Evolutionary conservation across 2,329 filamentous ascomycete species (phyloP), one percentile per base, ranked within the genome.

Genomic region (Myriosclerotinia curreyana): DNA sequence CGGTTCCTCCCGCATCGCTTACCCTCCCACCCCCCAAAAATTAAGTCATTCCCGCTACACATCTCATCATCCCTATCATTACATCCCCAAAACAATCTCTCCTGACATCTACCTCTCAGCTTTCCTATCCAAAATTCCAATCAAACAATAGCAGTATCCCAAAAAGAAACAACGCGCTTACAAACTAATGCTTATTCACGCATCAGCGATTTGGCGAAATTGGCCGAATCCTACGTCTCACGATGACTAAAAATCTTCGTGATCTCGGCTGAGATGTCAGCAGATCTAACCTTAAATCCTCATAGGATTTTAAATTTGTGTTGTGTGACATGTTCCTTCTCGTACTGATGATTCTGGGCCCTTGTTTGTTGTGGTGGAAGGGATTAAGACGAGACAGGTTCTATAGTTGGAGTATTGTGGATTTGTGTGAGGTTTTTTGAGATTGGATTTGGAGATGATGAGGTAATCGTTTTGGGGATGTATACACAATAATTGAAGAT

Each of bases 381-480:
- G 17, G 20, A 25, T n/a, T 15, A 14, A 15, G 40, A 34, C 5
- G 14, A 15, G 40, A 34, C 5, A 15, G 2, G 3, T 34, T 46
- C 54, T 56, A 56, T 56, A 46, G 40, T 56, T 56, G 54, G 54
- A 12, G 6, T n/a, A 0, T 22, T 25, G 40, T 11, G 54, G 54
- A 56, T 56, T 56, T 34, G 20, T 34, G 55, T 20, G 0, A 3
- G 42, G 8, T 11, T 12, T 58, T 58, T 36, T 5, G 14, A 7
- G 15, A 2, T 48, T n/a, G 9, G 14, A 14, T 6, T 0, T 11
- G 1, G 4, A 2, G 5, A 34, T 8, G 12, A 3, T 25, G 28
- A 46, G n/a, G 20, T 17, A 6, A 48, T 48, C n/a, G n/a, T n/a
- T n/a, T n/a, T n/a, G n/a, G n/a, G n/a, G n/a, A n/a, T n/a, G n/a